Percentiles rank a stretch among this genome's conserved stretches.
phyloP scores from a whole-genome alignment of 331 rosid genomes.

The Erythrophleum ivorense region DNA sequence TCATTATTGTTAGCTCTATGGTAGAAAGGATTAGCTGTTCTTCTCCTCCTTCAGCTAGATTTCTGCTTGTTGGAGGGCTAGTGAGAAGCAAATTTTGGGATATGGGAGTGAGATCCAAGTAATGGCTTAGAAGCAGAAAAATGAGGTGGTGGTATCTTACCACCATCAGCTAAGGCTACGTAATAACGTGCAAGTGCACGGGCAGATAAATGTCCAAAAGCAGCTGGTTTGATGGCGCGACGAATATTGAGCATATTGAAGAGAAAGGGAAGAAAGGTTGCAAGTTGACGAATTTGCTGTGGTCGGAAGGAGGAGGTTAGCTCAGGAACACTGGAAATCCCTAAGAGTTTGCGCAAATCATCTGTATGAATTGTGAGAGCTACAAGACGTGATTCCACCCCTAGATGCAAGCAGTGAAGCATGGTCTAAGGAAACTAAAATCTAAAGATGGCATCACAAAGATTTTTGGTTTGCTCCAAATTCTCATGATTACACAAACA shows the following conservation, averaged over 20 bases:
- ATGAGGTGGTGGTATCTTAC: constrained; percentile 82
- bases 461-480: background rate
- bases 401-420: constrained; percentile 44
- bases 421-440: constrained; percentile 31
- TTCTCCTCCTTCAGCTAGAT: constrained; percentile 44
- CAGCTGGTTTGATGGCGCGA: constrained; percentile 93
- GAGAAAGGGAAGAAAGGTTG: constrained; percentile 54
- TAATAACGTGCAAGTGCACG: constrained; percentile 97
- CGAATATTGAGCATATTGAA: constrained; percentile 77
- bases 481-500: background rate
- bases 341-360: constrained; percentile 62
- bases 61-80: constrained; percentile 46
- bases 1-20: too few relatives aligned
- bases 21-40: too few relatives aligned
- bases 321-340: constrained; percentile 48
- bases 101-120: constrained; percentile 90
- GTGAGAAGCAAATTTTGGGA: constrained; percentile 64
- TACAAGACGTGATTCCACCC: constrained; percentile 97
- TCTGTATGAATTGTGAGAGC: constrained; percentile 67
- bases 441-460: background rate
- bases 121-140: constrained; percentile 67
- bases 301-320: constrained; percentile 83
- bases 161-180: constrained; percentile 86
- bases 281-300: constrained; percentile 53
- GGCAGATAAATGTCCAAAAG: constrained; percentile 91